These are phyloP conservation scores for Liquidambar formosana DNA, from an alignment of 164 flowering plant genomes.

Conservation along the genomic window DNA sequence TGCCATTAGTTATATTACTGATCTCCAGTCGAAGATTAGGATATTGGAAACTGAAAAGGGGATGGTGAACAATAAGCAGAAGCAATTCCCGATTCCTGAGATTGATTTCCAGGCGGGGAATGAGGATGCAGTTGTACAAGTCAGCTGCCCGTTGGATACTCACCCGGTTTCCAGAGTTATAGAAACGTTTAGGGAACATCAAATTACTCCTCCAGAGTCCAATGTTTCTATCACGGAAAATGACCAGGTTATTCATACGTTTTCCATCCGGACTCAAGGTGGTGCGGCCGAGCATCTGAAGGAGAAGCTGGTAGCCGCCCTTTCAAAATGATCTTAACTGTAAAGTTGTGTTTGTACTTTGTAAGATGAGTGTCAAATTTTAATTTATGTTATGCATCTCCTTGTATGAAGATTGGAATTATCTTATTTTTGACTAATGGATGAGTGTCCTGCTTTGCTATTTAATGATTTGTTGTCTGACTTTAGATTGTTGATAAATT, in stretches of 20 bases:
- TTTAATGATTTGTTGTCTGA: no score
- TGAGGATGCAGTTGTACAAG: slow-evolving; percentile 60
- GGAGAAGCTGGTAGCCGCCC: slow-evolving; percentile 60
- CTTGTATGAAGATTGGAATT: no score
- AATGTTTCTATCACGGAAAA: slow-evolving; percentile 42
- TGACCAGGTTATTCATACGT: slow-evolving; percentile 63
- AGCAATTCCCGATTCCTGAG: slow-evolving; percentile 35
- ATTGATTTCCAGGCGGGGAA: slow-evolving; percentile 56
- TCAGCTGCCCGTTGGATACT: slow-evolving; percentile 58
- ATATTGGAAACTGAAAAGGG: slow-evolving; percentile 68
- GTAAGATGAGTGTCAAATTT: no score
- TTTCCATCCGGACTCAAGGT: slow-evolving; percentile 45
- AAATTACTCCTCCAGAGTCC: slow-evolving; percentile 43
- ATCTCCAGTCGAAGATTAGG: slow-evolving; percentile 65
- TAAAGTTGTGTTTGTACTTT: no score
- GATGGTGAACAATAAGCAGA: slow-evolving; percentile 21
- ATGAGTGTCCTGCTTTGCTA: no score
- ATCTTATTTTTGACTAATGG: no score
- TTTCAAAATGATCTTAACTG: slow-evolving; percentile 39
- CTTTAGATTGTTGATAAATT: no score
- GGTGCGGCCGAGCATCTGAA: slow-evolving; percentile 59
- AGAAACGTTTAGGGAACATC: slow-evolving; percentile 47
- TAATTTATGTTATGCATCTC: no score
- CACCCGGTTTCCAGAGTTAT: slow-evolving; percentile 67
- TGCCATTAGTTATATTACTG: slow-evolving; percentile 80